These are phyloP conservation scores for Ichthyophonus hoferi DNA, from an alignment of 208 protist species.

Conservation along the genomic window DNA sequence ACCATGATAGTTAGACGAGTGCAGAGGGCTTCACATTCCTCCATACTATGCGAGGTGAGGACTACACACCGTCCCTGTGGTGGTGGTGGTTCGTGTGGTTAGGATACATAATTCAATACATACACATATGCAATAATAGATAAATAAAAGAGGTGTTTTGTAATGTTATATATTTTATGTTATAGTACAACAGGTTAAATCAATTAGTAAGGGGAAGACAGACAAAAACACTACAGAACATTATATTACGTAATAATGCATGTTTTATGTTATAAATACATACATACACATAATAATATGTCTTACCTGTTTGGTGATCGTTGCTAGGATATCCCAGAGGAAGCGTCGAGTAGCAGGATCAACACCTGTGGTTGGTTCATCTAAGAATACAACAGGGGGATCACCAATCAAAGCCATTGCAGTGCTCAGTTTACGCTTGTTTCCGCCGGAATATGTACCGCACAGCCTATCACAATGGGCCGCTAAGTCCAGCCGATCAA, in stretches of 20 bases:
- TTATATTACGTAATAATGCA: no score
- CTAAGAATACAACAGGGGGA: conserved; percentile 44
- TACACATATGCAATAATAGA: no score
- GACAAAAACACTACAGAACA: no score
- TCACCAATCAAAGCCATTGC: conserved; percentile 55
- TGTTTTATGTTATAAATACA: no score
- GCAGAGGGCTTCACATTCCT: conserved; percentile 47
- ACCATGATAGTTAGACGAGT: conserved; percentile 68
- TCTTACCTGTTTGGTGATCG: background rate
- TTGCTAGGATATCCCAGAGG: conserved; percentile 37
- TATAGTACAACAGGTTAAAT: no score
- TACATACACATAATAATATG: no score
- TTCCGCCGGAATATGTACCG: conserved; percentile 56
- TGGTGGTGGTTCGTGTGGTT: background rate
- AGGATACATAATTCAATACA: no score
- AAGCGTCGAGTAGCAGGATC: conserved; percentile 37
- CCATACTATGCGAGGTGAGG: conserved; percentile 48
- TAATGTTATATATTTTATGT: no score
- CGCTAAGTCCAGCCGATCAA: background rate
- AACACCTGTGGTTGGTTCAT: conserved; percentile 40
- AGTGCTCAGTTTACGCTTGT: conserved; percentile 58
- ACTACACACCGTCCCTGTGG: conserved; percentile 31
- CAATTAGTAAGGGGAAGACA: no score
- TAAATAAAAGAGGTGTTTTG: no score
- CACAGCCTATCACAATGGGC: conserved; percentile 19